Evolutionary conservation across 305 asterid species (phyloP).

Genomic region (Solanum hybrid): DNA sequence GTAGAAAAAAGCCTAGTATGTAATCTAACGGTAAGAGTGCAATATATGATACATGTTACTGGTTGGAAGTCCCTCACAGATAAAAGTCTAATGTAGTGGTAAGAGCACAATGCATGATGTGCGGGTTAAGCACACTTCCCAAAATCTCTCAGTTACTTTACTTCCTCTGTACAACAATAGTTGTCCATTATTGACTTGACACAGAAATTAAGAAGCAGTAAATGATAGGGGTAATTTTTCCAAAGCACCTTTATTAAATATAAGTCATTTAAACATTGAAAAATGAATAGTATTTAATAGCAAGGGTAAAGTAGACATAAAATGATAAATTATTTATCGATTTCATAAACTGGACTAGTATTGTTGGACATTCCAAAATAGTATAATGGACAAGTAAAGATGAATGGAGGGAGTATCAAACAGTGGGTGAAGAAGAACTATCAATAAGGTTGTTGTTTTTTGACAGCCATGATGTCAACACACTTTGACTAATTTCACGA

Average conservation of each 20-base stretch:
- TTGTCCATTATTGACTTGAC: not conserved
- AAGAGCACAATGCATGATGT: not conserved
- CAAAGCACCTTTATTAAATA: no score
- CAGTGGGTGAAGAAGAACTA: not conserved
- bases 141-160: not conserved
- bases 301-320: no score
- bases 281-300: no score
- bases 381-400: no score
- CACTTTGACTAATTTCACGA: not conserved
- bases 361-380: no score
- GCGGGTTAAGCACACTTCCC: not conserved
- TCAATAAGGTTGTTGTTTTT: not conserved
- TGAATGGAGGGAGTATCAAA: not conserved
- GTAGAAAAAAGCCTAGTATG: not conserved
- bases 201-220: not conserved
- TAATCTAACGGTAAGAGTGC: not conserved
- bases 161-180: no score
- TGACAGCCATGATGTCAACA: not conserved
- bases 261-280: no score
- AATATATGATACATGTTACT: no score
- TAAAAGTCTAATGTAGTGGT: no score
- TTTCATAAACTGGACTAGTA: no score
- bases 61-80: no score
- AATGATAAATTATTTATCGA: no score
- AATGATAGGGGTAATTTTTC: not conserved